Conservation (phyloP, 164 flowering plant genomes). For the Nelumbo lutea region DNA sequence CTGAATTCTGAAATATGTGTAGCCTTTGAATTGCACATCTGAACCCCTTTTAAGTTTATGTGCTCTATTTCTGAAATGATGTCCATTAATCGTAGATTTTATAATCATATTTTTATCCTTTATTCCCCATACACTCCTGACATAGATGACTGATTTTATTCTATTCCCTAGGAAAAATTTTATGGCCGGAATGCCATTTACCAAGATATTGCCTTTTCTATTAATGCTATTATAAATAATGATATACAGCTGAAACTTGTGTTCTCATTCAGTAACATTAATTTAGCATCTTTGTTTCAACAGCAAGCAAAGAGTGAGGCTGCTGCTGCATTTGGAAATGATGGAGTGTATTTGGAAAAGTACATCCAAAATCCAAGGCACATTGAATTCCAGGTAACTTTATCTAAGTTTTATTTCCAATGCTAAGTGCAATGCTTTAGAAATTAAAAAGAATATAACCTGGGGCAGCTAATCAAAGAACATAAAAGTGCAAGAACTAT, state of each 20-base stretch:
- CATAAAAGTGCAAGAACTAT: no score
- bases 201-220: neutral
- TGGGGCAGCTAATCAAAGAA: no score
- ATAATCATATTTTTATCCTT: neutral
- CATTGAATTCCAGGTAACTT: conserved; percentile 91
- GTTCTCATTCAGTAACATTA: neutral
- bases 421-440: no score
- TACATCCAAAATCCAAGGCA: conserved; percentile 93
- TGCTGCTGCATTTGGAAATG: conserved; percentile 98
- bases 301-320: conserved; percentile 99
- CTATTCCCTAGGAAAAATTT: no score
- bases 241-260: neutral
- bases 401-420: neutral
- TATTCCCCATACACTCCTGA: neutral
- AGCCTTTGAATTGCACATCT: no score
- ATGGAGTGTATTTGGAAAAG: conserved; percentile 97
- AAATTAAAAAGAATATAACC: no score
- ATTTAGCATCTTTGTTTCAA: conserved; percentile 7
- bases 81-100: no score
- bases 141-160: no score
- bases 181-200: neutral
- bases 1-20: no score
- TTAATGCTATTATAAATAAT: no score
- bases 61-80: no score
- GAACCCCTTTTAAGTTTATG: no score